A percentile compares a stretch with the other conserved stretches of the same genome.
These are phyloP conservation scores for Inga leiocalycina DNA, from an alignment of 306 rosid genomes.

Conservation along the genomic window DNA sequence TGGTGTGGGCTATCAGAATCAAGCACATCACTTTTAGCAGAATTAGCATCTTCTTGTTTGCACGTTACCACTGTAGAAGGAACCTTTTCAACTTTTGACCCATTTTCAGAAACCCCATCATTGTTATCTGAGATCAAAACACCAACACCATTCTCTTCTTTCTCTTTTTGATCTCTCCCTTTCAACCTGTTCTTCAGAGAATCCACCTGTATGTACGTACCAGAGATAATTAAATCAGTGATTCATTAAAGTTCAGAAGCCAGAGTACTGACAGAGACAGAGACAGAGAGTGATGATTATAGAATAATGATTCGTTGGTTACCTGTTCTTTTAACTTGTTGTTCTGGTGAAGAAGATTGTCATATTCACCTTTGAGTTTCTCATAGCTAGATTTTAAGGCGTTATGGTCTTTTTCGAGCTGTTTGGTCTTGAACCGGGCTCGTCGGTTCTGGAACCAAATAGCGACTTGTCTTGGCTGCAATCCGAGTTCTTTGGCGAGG, in stretches of 20 bases:
- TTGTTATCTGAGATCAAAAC: constrained; percentile 35
- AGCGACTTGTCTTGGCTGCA: constrained; percentile 94
- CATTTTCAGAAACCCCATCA: constrained; percentile 41
- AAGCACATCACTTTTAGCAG: constrained; percentile 71
- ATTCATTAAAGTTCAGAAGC: constrained; percentile 11
- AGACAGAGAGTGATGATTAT: not conserved
- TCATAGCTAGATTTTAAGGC: constrained; percentile 51
- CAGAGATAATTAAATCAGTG: constrained; percentile 20
- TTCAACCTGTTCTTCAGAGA: constrained; percentile 56
- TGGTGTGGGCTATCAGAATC: constrained; percentile 65
- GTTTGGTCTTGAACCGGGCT: constrained; percentile 78
- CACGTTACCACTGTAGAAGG: constrained; percentile 46
- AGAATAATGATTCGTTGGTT: not conserved
- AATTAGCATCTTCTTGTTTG: constrained; percentile 84
- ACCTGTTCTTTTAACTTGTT: constrained; percentile 59
- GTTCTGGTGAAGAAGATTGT: constrained; percentile 51
- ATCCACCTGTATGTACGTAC: constrained; percentile 59
- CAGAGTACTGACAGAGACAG: not conserved
- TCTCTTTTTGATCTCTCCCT: constrained; percentile 51
- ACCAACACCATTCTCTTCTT: constrained; percentile 40
- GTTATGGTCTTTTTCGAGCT: constrained; percentile 58
- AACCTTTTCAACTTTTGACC: constrained; percentile 40
- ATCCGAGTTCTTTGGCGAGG: constrained; percentile 82
- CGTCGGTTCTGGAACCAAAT: constrained; percentile 95
- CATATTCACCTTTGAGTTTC: constrained; percentile 53